These are phyloP conservation scores for Aspergillus flavus DNA, from an alignment of 2,329 filamentous ascomycete species.

Conservation along the genomic window DNA sequence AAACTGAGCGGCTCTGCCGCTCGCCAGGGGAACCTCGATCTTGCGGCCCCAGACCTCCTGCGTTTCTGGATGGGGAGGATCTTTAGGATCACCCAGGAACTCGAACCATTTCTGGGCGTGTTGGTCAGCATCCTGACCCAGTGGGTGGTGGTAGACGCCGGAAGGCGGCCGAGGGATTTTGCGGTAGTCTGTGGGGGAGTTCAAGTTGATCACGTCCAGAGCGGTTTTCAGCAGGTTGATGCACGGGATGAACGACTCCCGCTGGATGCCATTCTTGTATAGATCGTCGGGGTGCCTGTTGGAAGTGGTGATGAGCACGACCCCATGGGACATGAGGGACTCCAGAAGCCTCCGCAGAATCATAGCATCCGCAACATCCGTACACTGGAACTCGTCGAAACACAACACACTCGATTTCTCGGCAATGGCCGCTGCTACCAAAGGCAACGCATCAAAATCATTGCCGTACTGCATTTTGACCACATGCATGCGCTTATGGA, in stretches of 20 bases:
- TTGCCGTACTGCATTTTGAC: constrained; percentile 88
- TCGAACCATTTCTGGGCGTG: constrained; percentile 96
- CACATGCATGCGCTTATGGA: constrained; percentile 86
- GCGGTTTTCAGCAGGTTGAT: constrained; percentile 86
- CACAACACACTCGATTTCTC: constrained; percentile 82
- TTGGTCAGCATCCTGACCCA: constrained; percentile 73
- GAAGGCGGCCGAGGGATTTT: constrained; percentile 93
- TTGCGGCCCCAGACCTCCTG: constrained; percentile 92
- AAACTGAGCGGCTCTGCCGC: constrained; percentile 86
- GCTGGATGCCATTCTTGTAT: constrained; percentile 97
- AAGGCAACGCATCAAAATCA: constrained; percentile 86
- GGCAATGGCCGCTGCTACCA: constrained; percentile 93
- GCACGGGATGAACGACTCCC: constrained; percentile 91
- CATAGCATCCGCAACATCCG: constrained; percentile 98
- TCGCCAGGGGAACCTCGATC: constrained; percentile 83
- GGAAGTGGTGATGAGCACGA: constrained; percentile 92
- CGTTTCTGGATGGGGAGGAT: constrained; percentile 74
- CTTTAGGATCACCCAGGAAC: constrained; percentile 81
- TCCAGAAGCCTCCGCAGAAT: constrained; percentile 89
- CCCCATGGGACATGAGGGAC: constrained; percentile 91
- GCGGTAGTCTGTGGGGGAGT: constrained; percentile 94
- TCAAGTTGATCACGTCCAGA: constrained; percentile 87
- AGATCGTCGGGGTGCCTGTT: constrained; percentile 96
- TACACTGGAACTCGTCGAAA: constrained; percentile 99
- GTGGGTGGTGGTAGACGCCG: constrained; percentile 88